Evolutionary conservation across 768 basidiomycete species (phyloP), one percentile per base, ranked within the genome.

Genomic region (Rubroboletus pulcherrimus): DNA sequence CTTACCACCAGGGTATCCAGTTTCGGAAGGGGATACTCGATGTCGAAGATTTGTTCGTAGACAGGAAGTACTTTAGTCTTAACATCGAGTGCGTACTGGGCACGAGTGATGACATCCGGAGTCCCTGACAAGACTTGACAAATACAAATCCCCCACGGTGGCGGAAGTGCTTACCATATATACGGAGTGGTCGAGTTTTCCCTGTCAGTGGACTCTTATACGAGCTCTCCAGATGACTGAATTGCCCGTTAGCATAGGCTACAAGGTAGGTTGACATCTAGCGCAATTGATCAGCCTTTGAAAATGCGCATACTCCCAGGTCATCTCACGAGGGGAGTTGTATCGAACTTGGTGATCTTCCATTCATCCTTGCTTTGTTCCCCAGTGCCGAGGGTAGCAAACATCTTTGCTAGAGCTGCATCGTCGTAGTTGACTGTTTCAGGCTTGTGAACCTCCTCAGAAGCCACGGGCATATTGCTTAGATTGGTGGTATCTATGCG

Each of bases 21-120:
- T 76, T 98, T 98, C 6, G 93, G 92, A 29, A 98, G 80, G 24
- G 95, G 93, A 70, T 87, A 98, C 55, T 88, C 89, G 60, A 98
- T 86, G 61, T 95, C 86, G 67, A 98, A 98, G 53, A 96, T 81
- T 67, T 87, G 78, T 73, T 98, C 95, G 70, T 95, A 98, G n/a
- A 93, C 68, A 15, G 94, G 93, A 14, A 97, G 74, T 10, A 91
- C 89, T 31, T 77, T 78, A 7, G 80, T 81, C 71, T 90, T 96
- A 62, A 96, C 85, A 62, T 95, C 92, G 40, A 98, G 84, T 14
- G 90, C 89, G 64, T 93, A 93, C 60, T 87, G 80, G 7, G 88
- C 87, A 66, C 93, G 93, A 61, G 85, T 78, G 63, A 97, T 91
- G 59, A 85, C 75, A 65, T 97, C 88, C 55, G 83, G 74, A 7